Percentiles rank a stretch among this genome's conserved stretches.
Conservation (phyloP, 2,329 filamentous ascomycete species). For the Diaporthe sp. region DNA sequence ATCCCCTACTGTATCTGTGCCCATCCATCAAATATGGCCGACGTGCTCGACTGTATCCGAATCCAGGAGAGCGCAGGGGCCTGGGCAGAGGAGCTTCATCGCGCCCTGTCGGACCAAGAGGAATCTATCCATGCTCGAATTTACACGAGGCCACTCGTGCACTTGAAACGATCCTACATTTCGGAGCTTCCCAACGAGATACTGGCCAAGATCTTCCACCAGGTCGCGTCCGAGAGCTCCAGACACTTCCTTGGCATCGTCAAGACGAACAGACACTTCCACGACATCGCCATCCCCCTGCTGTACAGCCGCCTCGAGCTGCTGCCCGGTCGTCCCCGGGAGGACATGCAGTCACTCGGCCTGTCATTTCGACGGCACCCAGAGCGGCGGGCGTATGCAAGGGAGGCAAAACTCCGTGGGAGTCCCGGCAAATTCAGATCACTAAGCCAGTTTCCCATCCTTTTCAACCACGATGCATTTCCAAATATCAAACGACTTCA, state of each 20-base stretch:
- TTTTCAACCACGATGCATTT: slow-evolving; percentile 1
- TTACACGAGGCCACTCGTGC: neutral
- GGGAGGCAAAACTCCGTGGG: slow-evolving; percentile 13
- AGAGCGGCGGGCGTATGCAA: neutral
- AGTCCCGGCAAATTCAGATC: neutral
- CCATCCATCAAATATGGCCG: neutral
- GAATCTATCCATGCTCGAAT: neutral
- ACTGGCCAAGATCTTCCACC: slow-evolving; percentile 3
- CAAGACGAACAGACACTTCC: neutral
- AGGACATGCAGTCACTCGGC: slow-evolving; percentile 15
- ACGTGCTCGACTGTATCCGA: neutral
- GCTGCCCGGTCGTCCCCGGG: slow-evolving; percentile 1
- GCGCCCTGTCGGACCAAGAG: slow-evolving; percentile 13
- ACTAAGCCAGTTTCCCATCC: neutral
- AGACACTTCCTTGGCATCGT: neutral
- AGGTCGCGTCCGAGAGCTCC: neutral
- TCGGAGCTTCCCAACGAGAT: neutral
- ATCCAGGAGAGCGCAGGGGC: neutral
- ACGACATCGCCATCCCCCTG: slow-evolving; percentile 8
- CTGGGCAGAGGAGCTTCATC: slow-evolving; percentile 10
- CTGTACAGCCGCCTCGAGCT: slow-evolving; percentile 3
- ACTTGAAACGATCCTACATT: neutral
- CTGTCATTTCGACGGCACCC: slow-evolving; percentile 21
- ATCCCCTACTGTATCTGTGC: neutral
- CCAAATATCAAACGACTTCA: slow-evolving; percentile 1